A percentile compares a stretch with the other conserved stretches of the same genome.
Conservation (phyloP, 345 rosid genomes). For the Salix viminalis region DNA sequence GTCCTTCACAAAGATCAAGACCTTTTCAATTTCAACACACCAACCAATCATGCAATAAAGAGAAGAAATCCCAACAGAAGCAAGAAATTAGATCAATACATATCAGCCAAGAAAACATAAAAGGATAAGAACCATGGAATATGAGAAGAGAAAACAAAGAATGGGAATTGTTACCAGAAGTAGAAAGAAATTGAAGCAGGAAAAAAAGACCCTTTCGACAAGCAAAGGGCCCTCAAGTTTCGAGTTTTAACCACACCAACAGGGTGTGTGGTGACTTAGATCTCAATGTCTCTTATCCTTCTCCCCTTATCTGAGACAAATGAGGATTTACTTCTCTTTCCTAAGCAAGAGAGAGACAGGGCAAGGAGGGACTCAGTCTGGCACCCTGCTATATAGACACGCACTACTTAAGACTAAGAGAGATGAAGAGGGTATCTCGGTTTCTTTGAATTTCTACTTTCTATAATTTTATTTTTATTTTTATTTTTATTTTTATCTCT, state of each 20-base stretch:
- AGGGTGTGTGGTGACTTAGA: background rate
- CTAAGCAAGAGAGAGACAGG: background rate
- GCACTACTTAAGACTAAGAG: background rate
- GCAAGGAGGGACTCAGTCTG: background rate
- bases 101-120: background rate
- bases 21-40: background rate
- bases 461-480: background rate
- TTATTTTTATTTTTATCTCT: no score
- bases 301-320: no score
- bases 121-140: background rate
- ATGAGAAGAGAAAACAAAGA: background rate
- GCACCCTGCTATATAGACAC: background rate
- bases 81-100: background rate
- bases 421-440: background rate
- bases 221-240: conserved; percentile 15
- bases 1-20: background rate
- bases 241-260: conserved; percentile 1
- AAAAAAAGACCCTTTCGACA: conserved; percentile 18
- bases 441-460: background rate
- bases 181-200: background rate
- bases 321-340: background rate
- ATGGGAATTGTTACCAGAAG: conserved; percentile 6
- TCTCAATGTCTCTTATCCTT: conserved; percentile 4
- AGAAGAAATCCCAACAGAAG: background rate
- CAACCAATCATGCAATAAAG: background rate